Evolutionary conservation across 768 basidiomycete species (phyloP).

Genomic region (Collybia sordida): DNA sequence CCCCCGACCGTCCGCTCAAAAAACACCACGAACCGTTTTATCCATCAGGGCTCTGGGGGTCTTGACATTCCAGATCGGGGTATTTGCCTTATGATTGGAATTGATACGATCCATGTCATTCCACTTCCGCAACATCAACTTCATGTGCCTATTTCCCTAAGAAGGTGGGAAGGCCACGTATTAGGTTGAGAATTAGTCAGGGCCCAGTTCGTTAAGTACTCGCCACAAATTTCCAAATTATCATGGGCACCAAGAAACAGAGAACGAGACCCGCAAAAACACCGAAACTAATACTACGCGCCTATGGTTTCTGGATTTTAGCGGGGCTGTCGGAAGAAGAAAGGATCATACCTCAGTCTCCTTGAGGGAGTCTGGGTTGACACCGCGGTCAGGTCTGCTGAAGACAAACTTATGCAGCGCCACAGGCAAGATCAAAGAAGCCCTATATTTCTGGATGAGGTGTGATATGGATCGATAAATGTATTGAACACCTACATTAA

Average conservation of each 20-base stretch:
- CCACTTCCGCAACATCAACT: slow-evolving; percentile 37
- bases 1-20: neutral
- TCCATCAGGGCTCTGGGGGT: slow-evolving; percentile 38
- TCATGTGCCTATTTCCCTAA: slow-evolving; percentile 43
- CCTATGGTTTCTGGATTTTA: slow-evolving; percentile 22
- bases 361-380: neutral
- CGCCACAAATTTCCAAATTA: slow-evolving; percentile 46
- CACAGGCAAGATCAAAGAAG: neutral
- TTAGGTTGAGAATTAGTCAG: too few relatives aligned
- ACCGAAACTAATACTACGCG: slow-evolving; percentile 34
- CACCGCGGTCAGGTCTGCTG: slow-evolving; percentile 32
- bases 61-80: slow-evolving; percentile 38
- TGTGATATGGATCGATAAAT: neutral
- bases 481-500: slow-evolving; percentile 32
- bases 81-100: slow-evolving; percentile 11
- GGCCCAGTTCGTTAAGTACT: slow-evolving; percentile 16
- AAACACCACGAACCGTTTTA: slow-evolving; percentile 27
- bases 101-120: slow-evolving; percentile 31
- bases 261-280: slow-evolving; percentile 36
- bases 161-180: neutral
- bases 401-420: slow-evolving; percentile 39
- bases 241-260: slow-evolving; percentile 39
- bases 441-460: neutral
- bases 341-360: neutral
- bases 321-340: too few relatives aligned